phyloP scores from a whole-genome alignment of 257 asterid genomes.

The Paraleonurus japonicus region DNA sequence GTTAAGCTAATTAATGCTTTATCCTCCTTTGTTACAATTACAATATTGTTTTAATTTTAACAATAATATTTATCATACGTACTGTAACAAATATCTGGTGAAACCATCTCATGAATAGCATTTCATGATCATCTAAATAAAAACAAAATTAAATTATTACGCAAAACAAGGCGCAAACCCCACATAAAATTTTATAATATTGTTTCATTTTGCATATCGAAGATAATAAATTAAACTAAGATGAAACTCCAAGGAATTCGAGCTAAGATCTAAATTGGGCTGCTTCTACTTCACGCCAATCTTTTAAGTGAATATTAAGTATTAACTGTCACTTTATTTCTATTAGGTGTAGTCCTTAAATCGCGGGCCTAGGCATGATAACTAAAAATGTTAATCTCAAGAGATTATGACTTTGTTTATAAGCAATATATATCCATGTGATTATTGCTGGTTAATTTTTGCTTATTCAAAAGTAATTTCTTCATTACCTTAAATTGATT shows the following conservation, averaged over 20 bases:
- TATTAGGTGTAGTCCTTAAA: constrained; percentile 8
- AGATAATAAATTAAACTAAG: too few species aligned
- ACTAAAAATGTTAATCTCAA: neutral
- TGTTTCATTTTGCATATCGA: neutral
- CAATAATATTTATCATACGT: too few species aligned
- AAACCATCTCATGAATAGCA: too few species aligned
- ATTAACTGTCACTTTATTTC: neutral
- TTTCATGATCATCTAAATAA: too few species aligned
- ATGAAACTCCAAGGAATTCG: neutral
- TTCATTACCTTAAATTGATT: neutral
- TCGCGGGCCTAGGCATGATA: neutral
- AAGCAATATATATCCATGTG: constrained; percentile 19
- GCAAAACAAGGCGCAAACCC: too few species aligned
- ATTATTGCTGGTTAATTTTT: neutral
- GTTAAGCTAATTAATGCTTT: neutral
- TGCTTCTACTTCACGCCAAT: neutral
- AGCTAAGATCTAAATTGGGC: neutral
- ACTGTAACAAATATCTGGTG: too few species aligned
- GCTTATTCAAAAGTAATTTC: neutral
- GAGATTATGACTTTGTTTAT: neutral
- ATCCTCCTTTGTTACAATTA: neutral
- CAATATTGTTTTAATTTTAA: neutral
- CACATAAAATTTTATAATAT: neutral
- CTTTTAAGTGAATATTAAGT: too few species aligned
- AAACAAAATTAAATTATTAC: too few species aligned